Evolutionary conservation across 495 filamentous ascomycete species (phyloP).

Genomic region (Geopyxis carbonaria): DNA sequence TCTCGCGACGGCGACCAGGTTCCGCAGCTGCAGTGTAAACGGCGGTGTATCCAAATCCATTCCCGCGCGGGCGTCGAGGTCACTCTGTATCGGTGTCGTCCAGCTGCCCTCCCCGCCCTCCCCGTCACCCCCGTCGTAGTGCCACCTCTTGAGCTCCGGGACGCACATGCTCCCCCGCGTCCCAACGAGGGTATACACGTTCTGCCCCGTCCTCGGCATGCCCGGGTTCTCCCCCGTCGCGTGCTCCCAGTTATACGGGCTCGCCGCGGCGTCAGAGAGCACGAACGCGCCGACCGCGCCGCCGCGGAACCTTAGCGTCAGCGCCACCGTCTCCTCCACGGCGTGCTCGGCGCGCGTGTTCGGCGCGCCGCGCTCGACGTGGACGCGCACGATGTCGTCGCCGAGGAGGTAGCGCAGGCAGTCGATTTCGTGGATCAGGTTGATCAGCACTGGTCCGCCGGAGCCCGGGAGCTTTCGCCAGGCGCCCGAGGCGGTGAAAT

Average conservation of each 20-base stretch:
- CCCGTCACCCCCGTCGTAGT: conserved; percentile 26
- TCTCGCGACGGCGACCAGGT: conserved; percentile 38
- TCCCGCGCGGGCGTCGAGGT: conserved; percentile 26
- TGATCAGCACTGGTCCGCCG: conserved; percentile 39
- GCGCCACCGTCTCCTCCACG: conserved; percentile 40
- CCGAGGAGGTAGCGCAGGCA: conserved; percentile 42
- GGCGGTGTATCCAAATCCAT: conserved; percentile 29
- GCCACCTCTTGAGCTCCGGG: conserved; percentile 39
- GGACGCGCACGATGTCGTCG: conserved; percentile 33
- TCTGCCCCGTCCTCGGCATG: conserved; percentile 28
- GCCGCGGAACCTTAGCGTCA: conserved; percentile 38
- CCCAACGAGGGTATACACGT: conserved; percentile 40
- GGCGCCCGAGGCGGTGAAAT: conserved; percentile 35
- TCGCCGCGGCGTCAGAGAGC: conserved; percentile 34
- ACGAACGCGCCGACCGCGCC: conserved; percentile 44
- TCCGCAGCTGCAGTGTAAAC: conserved; percentile 38
- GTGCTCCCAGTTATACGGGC: conserved; percentile 37
- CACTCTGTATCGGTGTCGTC: conserved; percentile 21
- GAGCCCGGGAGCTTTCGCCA: conserved; percentile 32
- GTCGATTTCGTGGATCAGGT: conserved; percentile 45
- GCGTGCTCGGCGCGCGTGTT: conserved; percentile 28
- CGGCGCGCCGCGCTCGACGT: conserved; percentile 33
- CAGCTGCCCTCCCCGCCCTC: conserved; percentile 15
- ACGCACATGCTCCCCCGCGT: conserved; percentile 37
- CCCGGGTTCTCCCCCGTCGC: conserved; percentile 44